Percentiles rank a stretch among this genome's conserved stretches.
Evolutionary conservation across 2,329 filamentous ascomycete species (phyloP).

Genomic region (Botrytis medusae): DNA sequence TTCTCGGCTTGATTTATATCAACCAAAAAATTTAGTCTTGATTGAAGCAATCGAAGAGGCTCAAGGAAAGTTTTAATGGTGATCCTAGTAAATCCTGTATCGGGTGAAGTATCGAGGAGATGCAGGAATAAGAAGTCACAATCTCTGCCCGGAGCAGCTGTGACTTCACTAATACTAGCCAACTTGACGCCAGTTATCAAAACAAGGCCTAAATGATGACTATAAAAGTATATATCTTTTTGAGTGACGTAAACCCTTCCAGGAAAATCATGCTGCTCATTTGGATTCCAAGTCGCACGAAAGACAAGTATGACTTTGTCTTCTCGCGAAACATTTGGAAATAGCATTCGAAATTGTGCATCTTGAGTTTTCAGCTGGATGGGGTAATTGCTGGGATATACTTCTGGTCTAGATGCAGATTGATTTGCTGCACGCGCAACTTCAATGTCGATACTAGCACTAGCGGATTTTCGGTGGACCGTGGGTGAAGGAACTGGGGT

Average conservation of each 20-base stretch:
- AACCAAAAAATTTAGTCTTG: constrained; percentile 80
- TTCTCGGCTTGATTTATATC: constrained; percentile 74
- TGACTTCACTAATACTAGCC: constrained; percentile 79
- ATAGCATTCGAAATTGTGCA: constrained; percentile 88
- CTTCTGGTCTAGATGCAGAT: constrained; percentile 39
- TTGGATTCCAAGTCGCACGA: constrained; percentile 79
- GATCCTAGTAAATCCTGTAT: constrained; percentile 50
- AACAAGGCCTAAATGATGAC: constrained; percentile 88
- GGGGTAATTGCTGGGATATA: constrained; percentile 76
- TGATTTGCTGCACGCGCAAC: constrained; percentile 35
- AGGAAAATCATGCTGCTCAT: constrained; percentile 73
- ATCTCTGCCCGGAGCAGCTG: constrained; percentile 82
- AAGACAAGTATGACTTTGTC: constrained; percentile 92
- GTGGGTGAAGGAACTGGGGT: constrained; percentile 12
- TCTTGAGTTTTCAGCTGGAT: constrained; percentile 80
- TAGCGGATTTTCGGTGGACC: constrained; percentile 36
- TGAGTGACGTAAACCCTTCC: constrained; percentile 86
- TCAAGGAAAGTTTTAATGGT: constrained; percentile 94
- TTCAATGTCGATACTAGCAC: constrained; percentile 41
- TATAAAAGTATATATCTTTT: constrained; percentile 92
- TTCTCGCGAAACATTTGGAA: constrained; percentile 72
- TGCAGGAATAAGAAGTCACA: constrained; percentile 93
- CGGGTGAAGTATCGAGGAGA: constrained; percentile 42
- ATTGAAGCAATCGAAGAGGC: constrained; percentile 76
- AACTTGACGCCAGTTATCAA: constrained; percentile 77